These are phyloP conservation scores for Penicillium flavigenum DNA, from an alignment of 495 filamentous ascomycete genomes.

Conservation along the genomic window DNA sequence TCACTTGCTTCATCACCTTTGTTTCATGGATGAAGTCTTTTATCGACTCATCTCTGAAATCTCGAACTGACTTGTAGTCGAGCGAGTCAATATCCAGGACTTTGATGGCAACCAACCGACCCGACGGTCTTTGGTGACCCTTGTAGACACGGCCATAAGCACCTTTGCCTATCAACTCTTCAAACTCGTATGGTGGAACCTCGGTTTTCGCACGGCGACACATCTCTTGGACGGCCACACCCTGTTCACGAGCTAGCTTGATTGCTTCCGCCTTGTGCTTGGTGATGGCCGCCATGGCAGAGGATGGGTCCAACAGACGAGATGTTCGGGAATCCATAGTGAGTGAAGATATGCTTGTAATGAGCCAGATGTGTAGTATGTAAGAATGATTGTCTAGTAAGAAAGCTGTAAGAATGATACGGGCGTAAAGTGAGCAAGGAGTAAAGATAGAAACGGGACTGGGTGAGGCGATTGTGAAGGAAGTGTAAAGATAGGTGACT, in stretches of 20 bases:
- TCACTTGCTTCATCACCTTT: slow-evolving; percentile 77
- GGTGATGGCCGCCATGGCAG: slow-evolving; percentile 49
- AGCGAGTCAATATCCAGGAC: slow-evolving; percentile 91
- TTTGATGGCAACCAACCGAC: slow-evolving; percentile 81
- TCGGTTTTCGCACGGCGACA: slow-evolving; percentile 48
- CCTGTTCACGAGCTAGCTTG: slow-evolving; percentile 51
- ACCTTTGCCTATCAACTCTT: slow-evolving; percentile 94
- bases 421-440: neutral
- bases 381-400: neutral
- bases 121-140: slow-evolving; percentile 57
- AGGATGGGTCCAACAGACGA: slow-evolving; percentile 44
- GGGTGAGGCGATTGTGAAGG: neutral
- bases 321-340: slow-evolving; percentile 39
- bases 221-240: slow-evolving; percentile 48
- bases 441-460: too few relatives aligned
- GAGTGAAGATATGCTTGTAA: neutral
- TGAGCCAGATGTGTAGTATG: neutral
- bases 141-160: slow-evolving; percentile 94
- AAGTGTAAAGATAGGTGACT: neutral
- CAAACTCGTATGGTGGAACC: slow-evolving; percentile 67
- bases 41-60: slow-evolving; percentile 76
- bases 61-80: slow-evolving; percentile 65
- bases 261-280: slow-evolving; percentile 51
- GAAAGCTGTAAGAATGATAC: neutral
- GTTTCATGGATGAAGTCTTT: slow-evolving; percentile 88